phyloP scores from a whole-genome alignment of 345 rosid genomes.

The Litchi chinensis region DNA sequence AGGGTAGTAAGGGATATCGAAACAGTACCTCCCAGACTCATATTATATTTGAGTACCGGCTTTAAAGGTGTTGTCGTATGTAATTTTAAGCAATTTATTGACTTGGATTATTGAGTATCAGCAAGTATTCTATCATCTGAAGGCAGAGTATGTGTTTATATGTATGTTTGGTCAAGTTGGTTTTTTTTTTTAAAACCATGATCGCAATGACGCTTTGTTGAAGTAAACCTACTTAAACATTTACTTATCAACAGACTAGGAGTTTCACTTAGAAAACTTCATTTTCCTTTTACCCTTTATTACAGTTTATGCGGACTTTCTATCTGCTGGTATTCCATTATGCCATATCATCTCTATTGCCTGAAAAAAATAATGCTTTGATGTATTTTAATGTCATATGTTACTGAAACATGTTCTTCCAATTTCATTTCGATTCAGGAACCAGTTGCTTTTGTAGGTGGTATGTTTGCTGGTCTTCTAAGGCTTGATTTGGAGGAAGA shows the following conservation, averaged over 20 bases:
- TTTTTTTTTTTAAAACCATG: no score
- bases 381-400: neutral
- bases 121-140: neutral
- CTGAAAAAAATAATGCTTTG: neutral
- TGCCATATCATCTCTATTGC: no score
- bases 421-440: slow-evolving; percentile 37
- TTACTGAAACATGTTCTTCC: neutral
- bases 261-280: neutral
- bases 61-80: neutral
- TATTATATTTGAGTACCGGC: neutral
- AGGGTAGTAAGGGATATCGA: neutral
- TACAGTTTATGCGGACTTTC: neutral
- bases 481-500: slow-evolving; percentile 72
- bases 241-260: neutral
- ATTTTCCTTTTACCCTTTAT: neutral
- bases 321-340: neutral
- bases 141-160: neutral
- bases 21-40: neutral
- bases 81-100: neutral
- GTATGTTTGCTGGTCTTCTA: slow-evolving; percentile 66
- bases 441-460: slow-evolving; percentile 70
- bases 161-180: no score
- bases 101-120: neutral
- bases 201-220: neutral
- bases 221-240: neutral